Conservation (phyloP, 306 rosid species). For the Pterocarpus santalinus region DNA sequence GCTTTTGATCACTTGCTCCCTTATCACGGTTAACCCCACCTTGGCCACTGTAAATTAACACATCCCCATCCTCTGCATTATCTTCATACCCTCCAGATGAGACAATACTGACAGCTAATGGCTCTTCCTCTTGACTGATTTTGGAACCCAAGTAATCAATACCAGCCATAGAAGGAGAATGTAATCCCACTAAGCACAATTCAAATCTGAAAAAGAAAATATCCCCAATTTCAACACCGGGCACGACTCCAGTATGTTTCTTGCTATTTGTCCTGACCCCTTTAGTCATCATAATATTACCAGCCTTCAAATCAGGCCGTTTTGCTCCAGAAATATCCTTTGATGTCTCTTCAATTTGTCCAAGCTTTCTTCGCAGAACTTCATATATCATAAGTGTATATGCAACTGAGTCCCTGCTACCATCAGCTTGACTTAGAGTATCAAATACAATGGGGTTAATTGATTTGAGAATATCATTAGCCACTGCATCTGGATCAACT, state of each 20-base stretch:
- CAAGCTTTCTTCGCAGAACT: constrained; percentile 72
- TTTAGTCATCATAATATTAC: constrained; percentile 72
- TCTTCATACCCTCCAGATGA: constrained; percentile 97
- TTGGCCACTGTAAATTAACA: constrained; percentile 91
- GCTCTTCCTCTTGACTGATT: constrained; percentile 76
- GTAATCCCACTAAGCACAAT: constrained; percentile 83
- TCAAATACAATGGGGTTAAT: constrained; percentile 58
- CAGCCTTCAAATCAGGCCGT: constrained; percentile 86
- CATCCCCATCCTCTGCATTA: constrained; percentile 73
- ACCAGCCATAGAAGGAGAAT: constrained; percentile 93
- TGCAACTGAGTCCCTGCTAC: constrained; percentile 58
- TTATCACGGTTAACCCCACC: constrained; percentile 76
- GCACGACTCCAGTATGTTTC: constrained; percentile 75
- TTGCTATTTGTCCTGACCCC: constrained; percentile 76
- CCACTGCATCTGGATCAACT: constrained; percentile 62
- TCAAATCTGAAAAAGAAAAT: constrained; percentile 90
- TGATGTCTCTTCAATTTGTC: constrained; percentile 68
- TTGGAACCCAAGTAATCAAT: constrained; percentile 83
- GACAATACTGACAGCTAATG: constrained; percentile 91
- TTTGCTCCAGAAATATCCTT: constrained; percentile 68
- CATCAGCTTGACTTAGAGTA: constrained; percentile 62
- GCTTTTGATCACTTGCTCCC: constrained; percentile 88
- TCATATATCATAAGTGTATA: constrained; percentile 66
- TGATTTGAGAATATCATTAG: constrained; percentile 59
- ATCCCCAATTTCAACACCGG: constrained; percentile 93